These are phyloP conservation scores for Aspergillus ruber DNA, from an alignment of 2,329 filamentous ascomycete species.

Conservation along the genomic window DNA sequence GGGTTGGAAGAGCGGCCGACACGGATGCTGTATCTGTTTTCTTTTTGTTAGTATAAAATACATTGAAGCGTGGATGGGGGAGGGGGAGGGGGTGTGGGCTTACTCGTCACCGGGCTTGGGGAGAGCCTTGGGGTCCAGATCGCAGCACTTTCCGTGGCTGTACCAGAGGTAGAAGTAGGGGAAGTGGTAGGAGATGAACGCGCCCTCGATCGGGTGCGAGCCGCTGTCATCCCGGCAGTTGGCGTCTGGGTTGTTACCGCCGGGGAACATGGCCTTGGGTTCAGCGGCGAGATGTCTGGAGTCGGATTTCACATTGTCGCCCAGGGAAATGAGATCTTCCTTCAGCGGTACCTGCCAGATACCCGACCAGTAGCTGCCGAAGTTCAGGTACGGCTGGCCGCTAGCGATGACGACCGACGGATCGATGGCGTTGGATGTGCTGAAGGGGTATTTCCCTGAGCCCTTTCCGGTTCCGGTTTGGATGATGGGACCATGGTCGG, in stretches of 20 bases:
- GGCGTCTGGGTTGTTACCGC: conserved; percentile 15
- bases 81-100: conserved; percentile 2
- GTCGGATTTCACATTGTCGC: conserved; percentile 15
- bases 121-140: conserved; percentile 19
- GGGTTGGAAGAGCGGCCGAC: conserved; percentile 53
- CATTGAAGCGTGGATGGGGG: background rate
- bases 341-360: conserved; percentile 55
- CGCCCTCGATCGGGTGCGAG: conserved; percentile 26
- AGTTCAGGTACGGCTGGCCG: conserved; percentile 47
- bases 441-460: conserved; percentile 25
- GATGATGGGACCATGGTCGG: conserved; percentile 30
- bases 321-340: conserved; percentile 17
- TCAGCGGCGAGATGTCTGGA: conserved; percentile 25
- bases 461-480: conserved; percentile 26
- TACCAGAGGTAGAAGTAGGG: conserved; percentile 31
- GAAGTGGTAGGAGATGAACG: conserved; percentile 22
- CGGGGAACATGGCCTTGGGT: conserved; percentile 13
- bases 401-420: conserved; percentile 40
- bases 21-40: conserved; percentile 53
- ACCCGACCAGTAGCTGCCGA: conserved; percentile 64
- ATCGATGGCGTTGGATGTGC: conserved; percentile 56
- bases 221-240: conserved; percentile 25
- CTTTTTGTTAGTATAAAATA: too few species aligned
- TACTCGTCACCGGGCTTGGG: conserved; percentile 51
- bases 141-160: conserved; percentile 29